Evolutionary conservation across 305 asterid genomes (phyloP).

Genomic region (Fraxinus platypoda): DNA sequence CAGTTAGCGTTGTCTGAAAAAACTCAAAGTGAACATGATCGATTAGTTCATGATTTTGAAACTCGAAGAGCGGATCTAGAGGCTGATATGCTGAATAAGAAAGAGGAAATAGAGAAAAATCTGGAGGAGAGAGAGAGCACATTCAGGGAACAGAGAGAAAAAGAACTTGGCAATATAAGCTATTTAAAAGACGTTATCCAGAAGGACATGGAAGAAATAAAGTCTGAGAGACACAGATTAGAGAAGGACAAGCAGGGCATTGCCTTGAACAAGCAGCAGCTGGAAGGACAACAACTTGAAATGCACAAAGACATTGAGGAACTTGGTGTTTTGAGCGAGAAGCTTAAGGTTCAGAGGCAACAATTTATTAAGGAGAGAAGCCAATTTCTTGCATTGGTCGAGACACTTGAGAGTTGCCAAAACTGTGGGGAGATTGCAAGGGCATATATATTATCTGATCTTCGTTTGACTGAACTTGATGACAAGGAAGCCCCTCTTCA

Average conservation of each 20-base stretch:
- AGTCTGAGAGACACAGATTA: slow-evolving; percentile 43
- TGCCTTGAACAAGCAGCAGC: slow-evolving; percentile 47
- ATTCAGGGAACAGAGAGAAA: slow-evolving; percentile 53
- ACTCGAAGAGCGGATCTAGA: slow-evolving; percentile 58
- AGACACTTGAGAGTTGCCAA: slow-evolving; percentile 56
- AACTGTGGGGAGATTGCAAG: slow-evolving; percentile 59
- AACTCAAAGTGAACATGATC: slow-evolving; percentile 43
- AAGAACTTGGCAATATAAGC: slow-evolving; percentile 37
- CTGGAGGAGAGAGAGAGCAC: slow-evolving; percentile 54
- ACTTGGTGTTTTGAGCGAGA: slow-evolving; percentile 61
- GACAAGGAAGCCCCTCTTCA: slow-evolving; percentile 45
- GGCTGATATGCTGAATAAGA: slow-evolving; percentile 58
- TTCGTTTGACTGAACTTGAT: slow-evolving; percentile 41
- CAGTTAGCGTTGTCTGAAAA: slow-evolving; percentile 49
- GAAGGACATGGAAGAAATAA: slow-evolving; percentile 50
- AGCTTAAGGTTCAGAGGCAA: slow-evolving; percentile 60
- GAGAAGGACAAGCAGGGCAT: slow-evolving; percentile 62
- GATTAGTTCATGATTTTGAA: slow-evolving; percentile 58
- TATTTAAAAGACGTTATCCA: slow-evolving; percentile 44
- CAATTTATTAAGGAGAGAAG: slow-evolving; percentile 56
- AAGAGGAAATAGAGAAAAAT: slow-evolving; percentile 54
- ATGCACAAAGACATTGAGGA: slow-evolving; percentile 79
- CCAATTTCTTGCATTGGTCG: slow-evolving; percentile 53
- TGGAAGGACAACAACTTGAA: slow-evolving; percentile 68
- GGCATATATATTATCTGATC: slow-evolving; percentile 49